Evolutionary conservation across 73 alveolate species (phyloP).

Genomic region (Stentor roeselii): DNA sequence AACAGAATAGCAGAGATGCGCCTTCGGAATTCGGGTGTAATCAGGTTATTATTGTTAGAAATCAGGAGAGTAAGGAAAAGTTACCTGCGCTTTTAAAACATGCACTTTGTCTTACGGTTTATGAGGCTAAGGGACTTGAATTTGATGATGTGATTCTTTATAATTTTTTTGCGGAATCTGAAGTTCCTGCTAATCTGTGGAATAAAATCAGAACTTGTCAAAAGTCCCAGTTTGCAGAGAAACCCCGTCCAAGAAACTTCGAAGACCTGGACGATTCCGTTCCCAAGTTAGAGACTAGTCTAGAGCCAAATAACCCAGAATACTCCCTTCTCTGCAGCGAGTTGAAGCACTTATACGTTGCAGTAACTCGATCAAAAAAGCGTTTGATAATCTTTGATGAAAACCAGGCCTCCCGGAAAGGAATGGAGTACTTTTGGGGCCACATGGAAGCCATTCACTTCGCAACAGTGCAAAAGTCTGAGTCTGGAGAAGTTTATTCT

Average conservation of each 20-base stretch:
- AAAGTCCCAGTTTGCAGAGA: background rate
- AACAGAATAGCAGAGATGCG: slow-evolving; percentile 8
- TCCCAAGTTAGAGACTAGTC: background rate
- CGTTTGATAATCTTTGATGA: slow-evolving; percentile 80
- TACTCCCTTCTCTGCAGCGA: slow-evolving; percentile 71
- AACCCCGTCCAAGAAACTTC: background rate
- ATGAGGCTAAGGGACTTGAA: slow-evolving; percentile 74
- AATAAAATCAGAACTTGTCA: slow-evolving; percentile 42
- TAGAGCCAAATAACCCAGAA: slow-evolving; percentile 2
- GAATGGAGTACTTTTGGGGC: slow-evolving; percentile 54
- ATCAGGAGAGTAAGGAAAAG: slow-evolving; percentile 55
- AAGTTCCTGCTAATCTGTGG: slow-evolving; percentile 46
- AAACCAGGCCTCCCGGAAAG: slow-evolving; percentile 47
- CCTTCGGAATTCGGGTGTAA: slow-evolving; percentile 71
- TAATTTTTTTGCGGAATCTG: slow-evolving; percentile 71
- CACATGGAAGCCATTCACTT: slow-evolving; percentile 48
- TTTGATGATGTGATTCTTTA: slow-evolving; percentile 67
- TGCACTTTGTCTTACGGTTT: slow-evolving; percentile 68
- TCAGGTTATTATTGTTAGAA: slow-evolving; percentile 69
- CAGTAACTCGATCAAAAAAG: slow-evolving; percentile 81
- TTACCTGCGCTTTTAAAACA: slow-evolving; percentile 52
- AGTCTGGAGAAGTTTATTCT: background rate
- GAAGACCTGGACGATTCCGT: slow-evolving; percentile 7
- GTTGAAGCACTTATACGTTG: slow-evolving; percentile 77
- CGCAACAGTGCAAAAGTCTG: slow-evolving; percentile 34